Base-by-base conservation (phyloP, 208 protist species). In the Trypanosoma scelopori region DNA sequence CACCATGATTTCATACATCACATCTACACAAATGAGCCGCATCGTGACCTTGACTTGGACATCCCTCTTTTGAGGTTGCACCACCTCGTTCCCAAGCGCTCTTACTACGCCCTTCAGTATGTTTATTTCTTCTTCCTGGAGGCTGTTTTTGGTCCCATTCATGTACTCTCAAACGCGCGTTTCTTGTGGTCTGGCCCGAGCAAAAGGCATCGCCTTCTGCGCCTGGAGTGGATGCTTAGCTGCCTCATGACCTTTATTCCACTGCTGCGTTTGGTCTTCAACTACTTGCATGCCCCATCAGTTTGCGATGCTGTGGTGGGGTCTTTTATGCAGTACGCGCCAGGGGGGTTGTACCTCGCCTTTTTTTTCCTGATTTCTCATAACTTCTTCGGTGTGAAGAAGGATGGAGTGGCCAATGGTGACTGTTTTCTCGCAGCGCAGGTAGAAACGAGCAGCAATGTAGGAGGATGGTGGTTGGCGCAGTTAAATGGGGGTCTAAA, bases 311-410 rank as follows among this genome's bases (percentile, higher is more conserved):
- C 56, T 16, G 46, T 88, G 15, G 25, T 74, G 37, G 65, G 65
- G 56, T 82, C 63, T 49, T 49, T 89, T 69, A 56, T 82, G 45
- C 86, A 87, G 68, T 89, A 92, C 72, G 73, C 69, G 55, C 43
- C 88, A 13, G 86, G 86, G 22, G 86, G 86, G 43, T 85, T 92
- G 61, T 92, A 92, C 61, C 81, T 92, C 12, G 82, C 86, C 47
- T 88, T 85, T 50, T 92, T 92, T 69, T 92, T 92, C 39, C 73
- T 92, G 55, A 81, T 92, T 45, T 92, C 86, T 5, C 86, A 92
- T 64, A 89, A 92, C 74, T 92, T 92, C 62, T 61, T 69, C 30
- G 86, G 86, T 9, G 83, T 75, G 16, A 86, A 88, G 71, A 92
- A 92, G 70, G 55, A 63, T 1, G 75, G 76, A 49, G 82, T 68